Evolutionary conservation across 208 protist genomes (phyloP), one percentile per base, ranked within the genome.

Genomic region (Vickermania spadyakhi): DNA sequence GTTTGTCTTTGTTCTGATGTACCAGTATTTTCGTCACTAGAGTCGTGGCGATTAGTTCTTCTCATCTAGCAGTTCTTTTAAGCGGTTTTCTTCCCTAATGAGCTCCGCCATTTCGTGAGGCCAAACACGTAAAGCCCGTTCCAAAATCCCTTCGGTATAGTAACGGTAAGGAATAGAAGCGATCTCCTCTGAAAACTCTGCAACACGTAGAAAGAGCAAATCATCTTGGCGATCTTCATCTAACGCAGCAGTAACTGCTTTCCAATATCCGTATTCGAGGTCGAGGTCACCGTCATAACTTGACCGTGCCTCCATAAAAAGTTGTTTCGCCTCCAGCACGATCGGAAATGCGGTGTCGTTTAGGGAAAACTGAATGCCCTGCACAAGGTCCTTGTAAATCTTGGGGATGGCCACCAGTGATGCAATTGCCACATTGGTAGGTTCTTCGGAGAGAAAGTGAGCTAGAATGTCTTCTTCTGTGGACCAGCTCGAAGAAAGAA

Each of bases 361-460:
- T 14, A 58, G 31, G 22, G 90, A 45, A 28, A 81, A 73, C 45
- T 85, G 76, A 1, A 89, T 63, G 14, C 68, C 72, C 13, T 75
- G 78, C 18, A 81, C 76, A 22, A 91, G 61, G 51, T 94, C 81
- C 25, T 70, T 64, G 60, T 82, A 81, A 1, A 91, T 42, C 5
- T 76, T 73, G 11, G 78, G 84, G 22, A 91, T 56, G 0, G 62
- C 84, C 31, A 86, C 84, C 30, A 94, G 63, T 28, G 84, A 66
- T 0, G 82, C 81, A n/a, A 94, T 56, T 2, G 84, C 67, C 7
- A 68, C 63, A 58, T 94, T 94, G 1, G 63, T 70, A 3, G 87
- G 79, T 63, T 94, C 87, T 2, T 69, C 63, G 30, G 69, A 56
- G 14, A 89, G 50, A 27, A 94, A 67, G 66, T 78, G 86, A n/a